Evolutionary conservation across 306 rosid genomes (phyloP).

Genomic region (Prunus dulcis): DNA sequence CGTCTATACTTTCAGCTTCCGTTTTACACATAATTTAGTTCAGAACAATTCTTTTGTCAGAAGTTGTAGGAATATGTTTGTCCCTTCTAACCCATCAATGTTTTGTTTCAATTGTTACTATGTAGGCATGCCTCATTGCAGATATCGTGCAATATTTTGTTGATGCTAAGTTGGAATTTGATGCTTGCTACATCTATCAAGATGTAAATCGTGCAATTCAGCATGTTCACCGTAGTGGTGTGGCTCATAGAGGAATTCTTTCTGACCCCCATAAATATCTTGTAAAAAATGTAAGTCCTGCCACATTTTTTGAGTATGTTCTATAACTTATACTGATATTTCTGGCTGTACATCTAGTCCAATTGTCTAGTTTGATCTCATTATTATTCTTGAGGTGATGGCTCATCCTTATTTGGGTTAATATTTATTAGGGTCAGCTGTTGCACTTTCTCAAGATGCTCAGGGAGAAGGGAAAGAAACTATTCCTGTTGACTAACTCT

Average conservation of each 20-base stretch:
- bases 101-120: conserved; percentile 23
- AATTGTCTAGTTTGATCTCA: conserved; percentile 10
- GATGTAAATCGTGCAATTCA: conserved; percentile 89
- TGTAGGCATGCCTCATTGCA: conserved; percentile 97
- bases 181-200: conserved; percentile 83
- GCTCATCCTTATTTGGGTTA: conserved; percentile 22
- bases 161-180: conserved; percentile 90
- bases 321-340: conserved; percentile 17
- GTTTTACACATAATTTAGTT: background rate
- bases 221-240: conserved; percentile 84
- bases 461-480: conserved; percentile 87
- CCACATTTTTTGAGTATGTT: background rate
- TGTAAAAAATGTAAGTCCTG: conserved; percentile 71
- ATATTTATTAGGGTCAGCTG: conserved; percentile 58
- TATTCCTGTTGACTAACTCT: conserved; percentile 90
- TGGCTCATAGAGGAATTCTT: conserved; percentile 78
- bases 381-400: conserved; percentile 16
- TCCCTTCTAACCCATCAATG: conserved; percentile 22
- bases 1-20: background rate
- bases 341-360: conserved; percentile 9
- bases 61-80: background rate
- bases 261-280: conserved; percentile 72
- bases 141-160: conserved; percentile 91
- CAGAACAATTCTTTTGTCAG: background rate
- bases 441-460: conserved; percentile 76